Percentiles rank a stretch among this genome's conserved stretches.
These are phyloP conservation scores for Cyberlindnera maritima DNA, from an alignment of 805 yeast species.

Conservation along the genomic window DNA sequence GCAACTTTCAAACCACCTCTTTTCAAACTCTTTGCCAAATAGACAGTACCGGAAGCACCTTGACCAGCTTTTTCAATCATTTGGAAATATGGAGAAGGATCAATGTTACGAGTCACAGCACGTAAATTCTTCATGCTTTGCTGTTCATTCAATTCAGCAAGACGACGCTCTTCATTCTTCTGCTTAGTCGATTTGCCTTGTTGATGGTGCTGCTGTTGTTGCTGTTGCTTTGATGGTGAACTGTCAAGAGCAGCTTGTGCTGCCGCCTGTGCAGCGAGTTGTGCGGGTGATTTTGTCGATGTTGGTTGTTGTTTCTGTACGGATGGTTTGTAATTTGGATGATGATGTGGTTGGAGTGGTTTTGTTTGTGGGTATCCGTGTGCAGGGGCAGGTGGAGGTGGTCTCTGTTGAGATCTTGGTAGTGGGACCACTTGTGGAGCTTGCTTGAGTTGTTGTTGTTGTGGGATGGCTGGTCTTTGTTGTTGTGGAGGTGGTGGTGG, in stretches of 20 bases:
- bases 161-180: slow-evolving; percentile 46
- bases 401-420: slow-evolving; percentile 24
- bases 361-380: slow-evolving; percentile 19
- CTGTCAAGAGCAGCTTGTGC: slow-evolving; percentile 34
- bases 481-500: slow-evolving; percentile 24
- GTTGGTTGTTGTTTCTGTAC: slow-evolving; percentile 15
- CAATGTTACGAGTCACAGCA: slow-evolving; percentile 76
- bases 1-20: slow-evolving; percentile 74
- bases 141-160: slow-evolving; percentile 73
- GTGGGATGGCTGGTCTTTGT: slow-evolving; percentile 14
- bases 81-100: slow-evolving; percentile 81
- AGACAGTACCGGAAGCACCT: slow-evolving; percentile 97
- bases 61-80: slow-evolving; percentile 89
- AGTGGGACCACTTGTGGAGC: slow-evolving; percentile 19
- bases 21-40: slow-evolving; percentile 67
- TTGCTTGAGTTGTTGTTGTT: slow-evolving; percentile 9
- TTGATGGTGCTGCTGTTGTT: slow-evolving; percentile 7
- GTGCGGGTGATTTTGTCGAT: slow-evolving; percentile 18
- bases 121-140: slow-evolving; percentile 80
- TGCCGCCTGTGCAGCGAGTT: slow-evolving; percentile 32
- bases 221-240: slow-evolving; percentile 16
- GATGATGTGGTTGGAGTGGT: slow-evolving; percentile 30
- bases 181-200: slow-evolving; percentile 30
- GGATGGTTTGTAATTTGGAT: slow-evolving; percentile 20
- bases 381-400: slow-evolving; percentile 9